Evolutionary conservation across 164 flowering plant genomes (phyloP), one percentile per base, ranked within the genome.

Genomic region (Umbellularia californica): DNA sequence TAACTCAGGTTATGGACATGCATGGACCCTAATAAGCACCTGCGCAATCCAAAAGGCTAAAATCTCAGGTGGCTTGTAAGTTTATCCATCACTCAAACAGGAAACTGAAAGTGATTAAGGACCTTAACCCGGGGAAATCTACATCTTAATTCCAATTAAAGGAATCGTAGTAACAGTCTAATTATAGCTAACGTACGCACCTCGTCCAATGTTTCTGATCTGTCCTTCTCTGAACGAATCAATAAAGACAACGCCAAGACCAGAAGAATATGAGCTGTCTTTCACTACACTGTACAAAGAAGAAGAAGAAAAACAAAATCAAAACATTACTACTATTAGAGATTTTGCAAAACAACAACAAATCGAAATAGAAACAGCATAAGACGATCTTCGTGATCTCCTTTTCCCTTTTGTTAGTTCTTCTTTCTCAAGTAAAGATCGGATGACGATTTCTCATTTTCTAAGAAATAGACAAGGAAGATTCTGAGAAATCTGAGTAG

Each of bases 251-350:
- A 4, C 25, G 27, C 13, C 55, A 60, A 28, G 28, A 11, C 73
- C 17, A 28, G 65, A 51, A 51, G 25, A 33, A 71, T 27, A 58
- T 71, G 24, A 71, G 65, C 65, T 71, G 73, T 71, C 70, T 68
- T 47, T 68, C 4, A 15, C 50, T 66, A 33, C 11, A 58, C 12
- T 27, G 19, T 19, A 66, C 28, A 28, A 66, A 15, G 9, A 66
- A 66, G 41, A 27, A 27, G 2, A 14, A 66, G 25, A 30, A 30
- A 71, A 9, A 27, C 22, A 35, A 35, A 20, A 19, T 35, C 52
- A 68, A 30, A 4, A 30, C 5, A 41, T 41, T 41, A 41, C 47
- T 41, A 41, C 1, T 9, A 41, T 9, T 41, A 41, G 47, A 41
- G 47, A 41, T 9, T 41, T 1, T 0, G 7, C 47, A 35, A 35